phyloP scores from a whole-genome alignment of 2,329 filamentous ascomycete genomes.

The Chaetomiaceae sp. region DNA sequence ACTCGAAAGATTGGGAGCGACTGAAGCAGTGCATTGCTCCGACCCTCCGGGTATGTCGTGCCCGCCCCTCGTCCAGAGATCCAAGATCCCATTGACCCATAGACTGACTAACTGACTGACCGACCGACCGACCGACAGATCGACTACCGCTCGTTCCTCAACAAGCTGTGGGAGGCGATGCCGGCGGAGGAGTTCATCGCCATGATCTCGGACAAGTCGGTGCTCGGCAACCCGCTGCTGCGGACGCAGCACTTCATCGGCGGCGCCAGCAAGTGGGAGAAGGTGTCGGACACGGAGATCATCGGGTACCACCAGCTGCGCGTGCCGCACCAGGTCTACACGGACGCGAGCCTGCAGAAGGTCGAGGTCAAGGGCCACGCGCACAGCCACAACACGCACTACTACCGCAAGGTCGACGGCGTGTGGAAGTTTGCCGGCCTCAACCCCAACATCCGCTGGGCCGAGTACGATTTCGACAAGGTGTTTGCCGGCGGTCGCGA shows the following conservation, averaged over 20 bases:
- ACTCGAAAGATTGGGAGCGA: conserved; percentile 59
- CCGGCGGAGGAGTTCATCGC: conserved; percentile 53
- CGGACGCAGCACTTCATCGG: conserved; percentile 62
- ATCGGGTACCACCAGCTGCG: conserved; percentile 56
- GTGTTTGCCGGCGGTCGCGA: conserved; percentile 42
- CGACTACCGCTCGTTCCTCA: conserved; percentile 63
- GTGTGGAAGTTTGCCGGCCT: conserved; percentile 57
- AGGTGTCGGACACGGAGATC: conserved; percentile 51
- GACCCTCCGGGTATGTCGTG: conserved; percentile 40
- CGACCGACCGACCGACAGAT: conserved; percentile 37
- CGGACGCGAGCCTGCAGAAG: conserved; percentile 38
- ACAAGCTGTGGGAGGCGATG: conserved; percentile 56
- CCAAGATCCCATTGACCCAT: too few relatives aligned
- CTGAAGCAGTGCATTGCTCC: conserved; percentile 57
- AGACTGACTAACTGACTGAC: conserved; percentile 4
- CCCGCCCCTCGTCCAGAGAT: too few relatives aligned
- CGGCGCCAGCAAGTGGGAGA: conserved; percentile 49
- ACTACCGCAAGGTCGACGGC: conserved; percentile 52
- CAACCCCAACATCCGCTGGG: conserved; percentile 49
- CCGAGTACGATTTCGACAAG: conserved; percentile 51
- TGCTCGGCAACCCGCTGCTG: conserved; percentile 55
- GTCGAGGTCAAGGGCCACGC: conserved; percentile 55
- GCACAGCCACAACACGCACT: conserved; percentile 52
- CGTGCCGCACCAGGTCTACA: conserved; percentile 57
- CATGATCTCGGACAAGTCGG: conserved; percentile 51